Conservation (phyloP, 495 filamentous ascomycete species). For the Hapsidospora chrysogenum region DNA sequence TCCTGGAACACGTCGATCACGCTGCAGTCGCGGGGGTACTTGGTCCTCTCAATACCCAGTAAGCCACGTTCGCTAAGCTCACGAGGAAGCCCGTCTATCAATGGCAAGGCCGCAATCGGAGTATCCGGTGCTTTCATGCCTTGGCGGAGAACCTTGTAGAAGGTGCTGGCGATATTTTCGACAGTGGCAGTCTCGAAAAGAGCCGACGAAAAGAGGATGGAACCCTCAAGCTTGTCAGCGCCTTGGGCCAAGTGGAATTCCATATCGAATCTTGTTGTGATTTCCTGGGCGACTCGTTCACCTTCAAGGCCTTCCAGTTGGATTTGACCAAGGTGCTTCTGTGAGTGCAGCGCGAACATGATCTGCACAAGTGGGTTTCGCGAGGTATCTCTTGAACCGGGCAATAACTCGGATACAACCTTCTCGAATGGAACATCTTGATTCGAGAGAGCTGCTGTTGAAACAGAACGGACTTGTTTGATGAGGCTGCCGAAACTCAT, state of each 20-base stretch:
- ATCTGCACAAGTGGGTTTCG: conserved; percentile 6
- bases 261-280: conserved; percentile 6
- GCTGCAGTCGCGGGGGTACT: conserved; percentile 5
- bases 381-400: conserved; percentile 5
- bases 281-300: conserved; percentile 1
- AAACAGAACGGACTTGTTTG: conserved; percentile 4
- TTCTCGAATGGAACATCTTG: conserved; percentile 7
- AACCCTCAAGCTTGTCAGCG: conserved; percentile 1
- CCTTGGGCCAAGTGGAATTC: conserved; percentile 6
- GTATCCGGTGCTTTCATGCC: conserved; percentile 2
- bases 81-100: conserved; percentile 1
- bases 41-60: conserved; percentile 2
- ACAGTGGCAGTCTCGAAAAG: conserved; percentile 3
- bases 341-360: conserved; percentile 6
- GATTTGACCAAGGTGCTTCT: conserved; percentile 5
- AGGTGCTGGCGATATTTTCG: conserved; percentile 1
- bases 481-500: conserved; percentile 5
- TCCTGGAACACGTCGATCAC: conserved; percentile 6
- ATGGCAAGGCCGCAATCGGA: conserved; percentile 2
- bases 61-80: conserved; percentile 1
- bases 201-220: conserved; percentile 4
- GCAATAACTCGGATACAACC: conserved; percentile 4
- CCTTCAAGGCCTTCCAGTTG: conserved; percentile 5
- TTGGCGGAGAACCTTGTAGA: conserved; percentile 2
- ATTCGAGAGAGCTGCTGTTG: conserved; percentile 3